These are phyloP conservation scores for Alternaria tenuissima DNA, from an alignment of 2,329 filamentous ascomycete genomes.

Conservation along the genomic window DNA sequence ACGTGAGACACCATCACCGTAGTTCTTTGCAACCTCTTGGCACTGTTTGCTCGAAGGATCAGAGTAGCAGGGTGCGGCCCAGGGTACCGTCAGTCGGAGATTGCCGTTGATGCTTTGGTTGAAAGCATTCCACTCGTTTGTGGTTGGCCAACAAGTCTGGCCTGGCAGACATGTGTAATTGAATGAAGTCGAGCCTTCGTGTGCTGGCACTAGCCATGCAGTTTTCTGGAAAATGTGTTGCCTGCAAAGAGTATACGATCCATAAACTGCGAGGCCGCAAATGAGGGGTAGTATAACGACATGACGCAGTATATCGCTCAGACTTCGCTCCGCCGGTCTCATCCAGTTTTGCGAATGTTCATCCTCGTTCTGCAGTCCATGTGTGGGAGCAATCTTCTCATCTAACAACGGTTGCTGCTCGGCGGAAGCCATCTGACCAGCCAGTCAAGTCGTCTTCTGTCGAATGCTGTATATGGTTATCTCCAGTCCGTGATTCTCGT, in stretches of 20 bases:
- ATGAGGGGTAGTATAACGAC: conserved; percentile 12
- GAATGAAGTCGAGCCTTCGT: conserved; percentile 3
- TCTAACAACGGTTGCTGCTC: conserved; percentile 24
- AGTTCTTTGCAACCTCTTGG: conserved; percentile 27
- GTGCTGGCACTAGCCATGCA: not conserved
- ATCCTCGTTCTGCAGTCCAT: conserved; percentile 4
- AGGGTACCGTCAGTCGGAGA: conserved; percentile 40
- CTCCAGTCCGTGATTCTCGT: not conserved
- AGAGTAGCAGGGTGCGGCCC: conserved; percentile 43
- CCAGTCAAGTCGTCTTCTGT: not conserved
- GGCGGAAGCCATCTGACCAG: conserved; percentile 17
- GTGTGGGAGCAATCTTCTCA: conserved; percentile 20
- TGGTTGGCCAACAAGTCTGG: conserved; percentile 48
- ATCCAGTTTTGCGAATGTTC: not conserved
- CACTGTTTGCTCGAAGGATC: conserved; percentile 32
- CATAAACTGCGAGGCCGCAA: conserved; percentile 13
- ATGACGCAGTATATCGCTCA: conserved; percentile 3
- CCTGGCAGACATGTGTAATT: conserved; percentile 48
- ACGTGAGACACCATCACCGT: conserved; percentile 37
- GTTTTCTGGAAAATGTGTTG: not conserved
- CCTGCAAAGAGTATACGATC: conserved; percentile 8
- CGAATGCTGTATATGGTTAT: not conserved
- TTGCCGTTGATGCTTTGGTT: conserved; percentile 44
- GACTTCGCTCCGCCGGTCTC: not conserved
- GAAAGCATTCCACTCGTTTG: conserved; percentile 42